Evolutionary conservation across 164 flowering plant species (phyloP).

Genomic region (Vitis labrusca): DNA sequence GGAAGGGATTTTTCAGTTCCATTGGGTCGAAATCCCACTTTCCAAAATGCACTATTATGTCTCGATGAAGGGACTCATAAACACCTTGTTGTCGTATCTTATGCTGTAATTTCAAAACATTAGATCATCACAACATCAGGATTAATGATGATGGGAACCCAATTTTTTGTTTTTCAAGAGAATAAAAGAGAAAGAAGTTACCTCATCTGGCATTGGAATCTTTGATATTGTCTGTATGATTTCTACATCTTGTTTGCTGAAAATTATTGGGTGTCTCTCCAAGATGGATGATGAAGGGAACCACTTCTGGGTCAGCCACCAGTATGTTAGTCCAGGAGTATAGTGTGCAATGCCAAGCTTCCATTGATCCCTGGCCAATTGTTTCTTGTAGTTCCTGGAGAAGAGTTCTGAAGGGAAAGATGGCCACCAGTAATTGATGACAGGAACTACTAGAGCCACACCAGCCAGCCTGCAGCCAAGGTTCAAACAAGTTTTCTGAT

Average conservation of each 20-base stretch:
- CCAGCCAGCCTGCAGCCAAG: slow-evolving; percentile 46
- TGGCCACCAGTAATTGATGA: slow-evolving; percentile 51
- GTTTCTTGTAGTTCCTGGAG: slow-evolving; percentile 12
- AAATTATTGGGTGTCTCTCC: slow-evolving; percentile 17
- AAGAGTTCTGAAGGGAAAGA: slow-evolving; percentile 28
- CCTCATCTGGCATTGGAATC: slow-evolving; percentile 14
- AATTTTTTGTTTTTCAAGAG: no score
- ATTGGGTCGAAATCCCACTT: slow-evolving; percentile 48
- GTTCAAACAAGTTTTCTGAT: no score
- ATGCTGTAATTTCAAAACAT: slow-evolving; percentile 9
- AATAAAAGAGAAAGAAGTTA: neutral
- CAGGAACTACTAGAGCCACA: slow-evolving; percentile 37
- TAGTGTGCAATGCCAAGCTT: slow-evolving; percentile 29
- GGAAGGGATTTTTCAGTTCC: slow-evolving; percentile 40
- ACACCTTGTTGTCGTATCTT: slow-evolving; percentile 28
- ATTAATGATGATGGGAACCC: no score
- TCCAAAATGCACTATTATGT: slow-evolving; percentile 33
- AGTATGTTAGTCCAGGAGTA: slow-evolving; percentile 30
- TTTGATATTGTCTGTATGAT: slow-evolving; percentile 10
- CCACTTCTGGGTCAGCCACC: slow-evolving; percentile 49
- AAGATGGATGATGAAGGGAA: slow-evolving; percentile 29
- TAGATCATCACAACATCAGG: neutral
- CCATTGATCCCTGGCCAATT: slow-evolving; percentile 29
- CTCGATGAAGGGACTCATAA: slow-evolving; percentile 34
- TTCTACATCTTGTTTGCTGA: slow-evolving; percentile 24